A percentile compares a stretch with the other conserved stretches of the same genome.
These are phyloP conservation scores for Globisporangium mamillatum DNA, from an alignment of 352 stramenopile species.

Conservation along the genomic window DNA sequence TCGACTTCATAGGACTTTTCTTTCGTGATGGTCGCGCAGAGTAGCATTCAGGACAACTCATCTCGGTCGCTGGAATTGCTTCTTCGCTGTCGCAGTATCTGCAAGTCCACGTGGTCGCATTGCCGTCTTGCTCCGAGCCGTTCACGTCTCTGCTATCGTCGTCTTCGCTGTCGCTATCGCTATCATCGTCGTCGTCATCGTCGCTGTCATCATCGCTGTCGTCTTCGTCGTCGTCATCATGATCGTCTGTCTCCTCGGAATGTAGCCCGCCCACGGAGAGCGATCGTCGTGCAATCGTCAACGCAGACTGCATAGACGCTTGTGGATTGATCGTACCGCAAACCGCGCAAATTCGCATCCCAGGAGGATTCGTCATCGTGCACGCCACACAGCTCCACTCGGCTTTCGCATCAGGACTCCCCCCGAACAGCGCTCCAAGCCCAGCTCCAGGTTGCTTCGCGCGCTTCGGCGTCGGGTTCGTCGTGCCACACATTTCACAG, in stretches of 20 bases:
- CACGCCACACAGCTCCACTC: constrained; percentile 70
- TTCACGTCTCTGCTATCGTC: constrained; percentile 22
- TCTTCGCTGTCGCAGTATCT: constrained; percentile 24
- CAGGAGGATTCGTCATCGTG: constrained; percentile 62
- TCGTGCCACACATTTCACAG: constrained; percentile 75
- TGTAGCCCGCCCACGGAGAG: constrained; percentile 20
- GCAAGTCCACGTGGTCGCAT: constrained; percentile 30
- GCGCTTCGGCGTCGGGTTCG: constrained; percentile 38
- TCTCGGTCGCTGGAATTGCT: constrained; percentile 17
- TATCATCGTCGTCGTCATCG: constrained; percentile 28
- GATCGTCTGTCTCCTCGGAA: constrained; percentile 12
- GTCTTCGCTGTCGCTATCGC: constrained; percentile 28
- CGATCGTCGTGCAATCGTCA: constrained; percentile 39
- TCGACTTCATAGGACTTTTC: constrained; percentile 22
- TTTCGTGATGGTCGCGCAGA: constrained; percentile 27
- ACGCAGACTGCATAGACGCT: constrained; percentile 23
- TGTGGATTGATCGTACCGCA: constrained; percentile 72
- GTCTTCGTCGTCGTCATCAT: constrained; percentile 16
- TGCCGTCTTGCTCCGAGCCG: neutral
- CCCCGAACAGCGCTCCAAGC: constrained; percentile 1
- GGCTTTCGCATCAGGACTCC: constrained; percentile 13
- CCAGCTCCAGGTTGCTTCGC: constrained; percentile 1
- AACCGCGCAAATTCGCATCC: constrained; percentile 45
- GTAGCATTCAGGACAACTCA: constrained; percentile 37
- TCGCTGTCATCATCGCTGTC: constrained; percentile 23